phyloP scores from a whole-genome alignment of 1,284 basidiomycete genomes.

The Irpex sp. region DNA sequence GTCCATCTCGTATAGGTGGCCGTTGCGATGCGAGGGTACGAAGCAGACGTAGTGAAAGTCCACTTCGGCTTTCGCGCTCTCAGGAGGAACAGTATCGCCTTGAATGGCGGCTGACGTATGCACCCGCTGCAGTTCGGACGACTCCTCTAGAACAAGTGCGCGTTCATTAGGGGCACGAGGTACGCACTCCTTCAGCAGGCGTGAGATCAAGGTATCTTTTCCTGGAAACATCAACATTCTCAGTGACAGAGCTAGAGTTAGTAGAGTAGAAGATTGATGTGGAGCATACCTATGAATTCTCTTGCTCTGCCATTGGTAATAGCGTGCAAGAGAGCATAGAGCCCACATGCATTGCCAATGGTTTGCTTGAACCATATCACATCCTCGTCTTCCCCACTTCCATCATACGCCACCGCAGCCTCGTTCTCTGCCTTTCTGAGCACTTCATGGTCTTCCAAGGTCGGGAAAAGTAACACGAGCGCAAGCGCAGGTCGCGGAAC shows the following conservation, averaged over 20 bases:
- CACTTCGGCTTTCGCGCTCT: slow-evolving; percentile 3
- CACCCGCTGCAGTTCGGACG: slow-evolving; percentile 6
- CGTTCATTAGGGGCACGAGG: slow-evolving; percentile 5
- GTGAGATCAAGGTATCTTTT: slow-evolving; percentile 1
- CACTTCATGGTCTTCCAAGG: not conserved
- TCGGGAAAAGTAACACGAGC: slow-evolving; percentile 9
- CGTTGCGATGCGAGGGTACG: slow-evolving; percentile 5
- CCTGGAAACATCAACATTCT: slow-evolving; percentile 1
- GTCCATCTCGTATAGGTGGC: slow-evolving; percentile 10
- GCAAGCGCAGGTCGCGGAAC: slow-evolving; percentile 6
- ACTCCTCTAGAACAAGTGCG: slow-evolving; percentile 7
- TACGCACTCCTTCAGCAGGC: slow-evolving; percentile 3
- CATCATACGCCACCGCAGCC: not conserved
- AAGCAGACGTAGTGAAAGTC: slow-evolving; percentile 9
- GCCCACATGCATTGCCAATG: slow-evolving; percentile 11
- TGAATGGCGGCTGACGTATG: slow-evolving; percentile 9
- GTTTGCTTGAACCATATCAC: slow-evolving; percentile 11
- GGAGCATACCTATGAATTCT: slow-evolving; percentile 1
- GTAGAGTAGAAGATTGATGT: not conserved
- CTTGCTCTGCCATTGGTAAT: slow-evolving; percentile 7
- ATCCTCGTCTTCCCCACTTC: slow-evolving; percentile 3
- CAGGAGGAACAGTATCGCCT: slow-evolving; percentile 7
- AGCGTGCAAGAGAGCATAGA: slow-evolving; percentile 10
- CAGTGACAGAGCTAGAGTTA: not conserved
- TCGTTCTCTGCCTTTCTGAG: slow-evolving; percentile 1